These are phyloP conservation scores for Amaranthus hypochondriacus DNA, from an alignment of 148 eudicot genomes.

Conservation along the genomic window DNA sequence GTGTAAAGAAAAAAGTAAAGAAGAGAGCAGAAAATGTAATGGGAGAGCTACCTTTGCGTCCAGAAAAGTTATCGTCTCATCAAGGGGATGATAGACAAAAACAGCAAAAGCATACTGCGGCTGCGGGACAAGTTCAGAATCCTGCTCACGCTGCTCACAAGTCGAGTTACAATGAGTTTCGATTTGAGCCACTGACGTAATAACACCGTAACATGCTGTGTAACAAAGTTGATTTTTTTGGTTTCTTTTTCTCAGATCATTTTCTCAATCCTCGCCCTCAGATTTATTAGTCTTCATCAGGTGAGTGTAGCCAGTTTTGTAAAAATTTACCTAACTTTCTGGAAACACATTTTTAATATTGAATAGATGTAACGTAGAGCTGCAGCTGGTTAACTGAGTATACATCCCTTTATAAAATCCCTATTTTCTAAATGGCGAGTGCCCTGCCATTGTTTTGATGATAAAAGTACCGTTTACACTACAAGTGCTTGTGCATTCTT, in stretches of 20 bases:
- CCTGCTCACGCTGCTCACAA: conserved; percentile 31
- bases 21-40: conserved; percentile 48
- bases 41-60: conserved; percentile 33
- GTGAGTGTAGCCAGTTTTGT: conserved; percentile 28
- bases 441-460: too few species aligned
- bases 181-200: conserved; percentile 40
- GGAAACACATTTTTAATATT: conserved; percentile 1
- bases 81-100: conserved; percentile 46
- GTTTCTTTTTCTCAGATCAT: not conserved
- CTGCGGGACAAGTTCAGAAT: conserved; percentile 15
- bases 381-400: conserved; percentile 5
- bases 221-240: conserved; percentile 17
- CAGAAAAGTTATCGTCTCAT: conserved; percentile 38
- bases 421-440: not conserved
- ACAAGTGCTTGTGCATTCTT: too few species aligned
- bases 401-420: not conserved
- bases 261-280: conserved; percentile 6
- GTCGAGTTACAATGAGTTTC: conserved; percentile 26
- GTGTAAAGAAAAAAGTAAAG: conserved; percentile 64
- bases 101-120: conserved; percentile 36
- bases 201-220: conserved; percentile 17
- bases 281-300: conserved; percentile 20
- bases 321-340: conserved; percentile 9
- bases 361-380: conserved; percentile 20
- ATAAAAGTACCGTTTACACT: too few species aligned